These are phyloP conservation scores for Curvularia eragrostidis DNA, from an alignment of 2,329 filamentous ascomycete species.

Conservation along the genomic window DNA sequence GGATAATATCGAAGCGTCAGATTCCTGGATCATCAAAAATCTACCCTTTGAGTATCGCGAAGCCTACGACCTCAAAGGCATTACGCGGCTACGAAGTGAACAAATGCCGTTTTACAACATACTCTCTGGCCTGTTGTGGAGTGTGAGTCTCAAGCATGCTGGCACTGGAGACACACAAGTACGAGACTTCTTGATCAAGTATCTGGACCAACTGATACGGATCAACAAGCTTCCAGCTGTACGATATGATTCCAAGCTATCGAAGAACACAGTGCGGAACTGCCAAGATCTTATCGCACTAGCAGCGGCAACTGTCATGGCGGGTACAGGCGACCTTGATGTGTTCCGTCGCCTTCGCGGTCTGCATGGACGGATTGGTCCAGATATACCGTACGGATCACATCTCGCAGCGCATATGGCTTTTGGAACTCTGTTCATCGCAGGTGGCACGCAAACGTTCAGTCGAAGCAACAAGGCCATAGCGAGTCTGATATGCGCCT, in stretches of 20 bases:
- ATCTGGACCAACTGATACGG: conserved; percentile 85
- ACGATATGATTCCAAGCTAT: conserved; percentile 83
- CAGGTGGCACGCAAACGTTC: conserved; percentile 90
- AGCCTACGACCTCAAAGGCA: conserved; percentile 65
- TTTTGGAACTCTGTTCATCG: conserved; percentile 87
- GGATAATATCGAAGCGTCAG: conserved; percentile 76
- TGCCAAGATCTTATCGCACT: conserved; percentile 89
- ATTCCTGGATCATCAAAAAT: conserved; percentile 76
- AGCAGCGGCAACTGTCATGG: conserved; percentile 88
- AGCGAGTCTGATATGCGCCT: conserved; percentile 83
- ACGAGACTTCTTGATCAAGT: conserved; percentile 80
- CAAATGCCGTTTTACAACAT: conserved; percentile 95
- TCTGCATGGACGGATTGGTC: conserved; percentile 84
- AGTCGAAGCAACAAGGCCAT: conserved; percentile 87
- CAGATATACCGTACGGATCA: conserved; percentile 87
- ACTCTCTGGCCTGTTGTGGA: conserved; percentile 85
- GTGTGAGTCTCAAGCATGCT: conserved; percentile 55
- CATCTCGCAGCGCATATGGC: conserved; percentile 93
- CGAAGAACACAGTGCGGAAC: conserved; percentile 82
- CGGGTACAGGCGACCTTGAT: conserved; percentile 86
- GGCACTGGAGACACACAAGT: conserved; percentile 66
- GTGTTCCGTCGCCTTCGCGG: conserved; percentile 85
- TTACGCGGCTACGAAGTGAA: conserved; percentile 72
- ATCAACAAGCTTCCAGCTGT: conserved; percentile 69
- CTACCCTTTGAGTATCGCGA: conserved; percentile 73